phyloP scores from a whole-genome alignment of 805 yeast genomes.

The Metschnikowia cubensis region DNA sequence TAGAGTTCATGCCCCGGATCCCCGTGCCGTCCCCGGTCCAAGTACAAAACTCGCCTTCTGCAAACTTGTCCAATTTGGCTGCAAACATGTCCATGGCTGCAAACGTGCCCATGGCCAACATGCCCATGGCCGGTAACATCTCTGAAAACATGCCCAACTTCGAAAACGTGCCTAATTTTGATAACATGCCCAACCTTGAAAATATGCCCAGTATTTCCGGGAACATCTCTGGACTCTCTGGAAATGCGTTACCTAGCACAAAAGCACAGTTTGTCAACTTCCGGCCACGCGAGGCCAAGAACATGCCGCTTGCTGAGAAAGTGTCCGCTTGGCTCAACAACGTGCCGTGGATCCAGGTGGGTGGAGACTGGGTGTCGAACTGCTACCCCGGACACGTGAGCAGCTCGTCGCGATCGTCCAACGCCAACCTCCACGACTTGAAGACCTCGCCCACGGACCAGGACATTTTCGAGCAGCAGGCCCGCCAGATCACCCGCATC shows the following conservation, averaged over 20 bases:
- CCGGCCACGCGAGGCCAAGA: conserved; percentile 57
- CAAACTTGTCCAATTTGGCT: no score
- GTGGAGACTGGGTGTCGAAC: conserved; percentile 28
- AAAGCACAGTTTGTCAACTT: conserved; percentile 26
- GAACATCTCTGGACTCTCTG: no score
- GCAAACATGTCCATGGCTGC: no score
- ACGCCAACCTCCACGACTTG: conserved; percentile 7
- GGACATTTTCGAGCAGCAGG: conserved; percentile 52
- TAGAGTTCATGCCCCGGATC: conserved; percentile 1
- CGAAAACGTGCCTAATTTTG: no score
- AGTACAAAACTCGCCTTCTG: not conserved
- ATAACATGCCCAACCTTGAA: no score
- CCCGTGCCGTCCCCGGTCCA: not conserved
- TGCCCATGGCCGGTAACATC: no score
- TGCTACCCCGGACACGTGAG: conserved; percentile 46
- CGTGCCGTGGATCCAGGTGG: conserved; percentile 46
- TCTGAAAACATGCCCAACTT: no score
- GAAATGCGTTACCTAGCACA: not conserved
- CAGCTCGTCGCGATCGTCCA: conserved; percentile 20
- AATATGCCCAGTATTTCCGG: no score
- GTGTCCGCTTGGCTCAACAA: conserved; percentile 59
- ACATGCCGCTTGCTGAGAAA: conserved; percentile 66
- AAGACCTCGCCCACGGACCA: conserved; percentile 27
- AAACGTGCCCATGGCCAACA: no score
- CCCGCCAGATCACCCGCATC: conserved; percentile 45